A percentile compares a stretch with the other conserved stretches of the same genome.
Evolutionary conservation across 1,284 basidiomycete genomes (phyloP).

Genomic region (Ceratobasidium sp.): DNA sequence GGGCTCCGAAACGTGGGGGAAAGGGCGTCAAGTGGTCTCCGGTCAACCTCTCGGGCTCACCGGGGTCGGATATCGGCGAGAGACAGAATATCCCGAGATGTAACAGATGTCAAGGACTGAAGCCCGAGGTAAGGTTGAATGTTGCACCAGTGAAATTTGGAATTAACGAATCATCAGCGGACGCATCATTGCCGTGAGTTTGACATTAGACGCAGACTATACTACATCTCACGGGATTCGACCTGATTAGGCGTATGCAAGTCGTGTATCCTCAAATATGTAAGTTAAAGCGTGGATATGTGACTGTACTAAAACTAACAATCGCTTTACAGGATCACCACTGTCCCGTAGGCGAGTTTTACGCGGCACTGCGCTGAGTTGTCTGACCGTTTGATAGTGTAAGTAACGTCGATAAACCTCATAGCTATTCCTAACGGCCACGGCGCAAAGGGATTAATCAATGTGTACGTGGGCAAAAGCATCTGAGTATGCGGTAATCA

Average conservation of each 20-base stretch:
- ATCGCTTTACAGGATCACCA: slow-evolving; percentile 71
- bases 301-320: neutral
- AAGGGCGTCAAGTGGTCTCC: slow-evolving; percentile 40
- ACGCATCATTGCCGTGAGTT: slow-evolving; percentile 84
- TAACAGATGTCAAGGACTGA: slow-evolving; percentile 68
- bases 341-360: slow-evolving; percentile 71
- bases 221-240: too few species aligned
- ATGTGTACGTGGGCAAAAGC: slow-evolving; percentile 61
- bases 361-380: slow-evolving; percentile 19
- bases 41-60: slow-evolving; percentile 8
- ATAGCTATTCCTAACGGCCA: slow-evolving; percentile 19
- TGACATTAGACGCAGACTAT: too few species aligned
- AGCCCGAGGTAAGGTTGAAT: slow-evolving; percentile 75
- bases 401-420: slow-evolving; percentile 31
- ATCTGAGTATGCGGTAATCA: neutral
- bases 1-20: slow-evolving; percentile 57
- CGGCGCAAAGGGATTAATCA: slow-evolving; percentile 84
- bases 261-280: slow-evolving; percentile 87
- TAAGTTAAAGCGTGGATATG: slow-evolving; percentile 39
- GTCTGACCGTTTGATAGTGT: slow-evolving; percentile 37
- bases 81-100: slow-evolving; percentile 60
- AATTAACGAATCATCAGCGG: slow-evolving; percentile 59
- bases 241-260: slow-evolving; percentile 69
- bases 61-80: neutral
- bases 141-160: neutral